A percentile compares a stretch with the other conserved stretches of the same genome.
These are phyloP conservation scores for Euphorbia celastroides DNA, from an alignment of 441 rosid species.

Conservation along the genomic window DNA sequence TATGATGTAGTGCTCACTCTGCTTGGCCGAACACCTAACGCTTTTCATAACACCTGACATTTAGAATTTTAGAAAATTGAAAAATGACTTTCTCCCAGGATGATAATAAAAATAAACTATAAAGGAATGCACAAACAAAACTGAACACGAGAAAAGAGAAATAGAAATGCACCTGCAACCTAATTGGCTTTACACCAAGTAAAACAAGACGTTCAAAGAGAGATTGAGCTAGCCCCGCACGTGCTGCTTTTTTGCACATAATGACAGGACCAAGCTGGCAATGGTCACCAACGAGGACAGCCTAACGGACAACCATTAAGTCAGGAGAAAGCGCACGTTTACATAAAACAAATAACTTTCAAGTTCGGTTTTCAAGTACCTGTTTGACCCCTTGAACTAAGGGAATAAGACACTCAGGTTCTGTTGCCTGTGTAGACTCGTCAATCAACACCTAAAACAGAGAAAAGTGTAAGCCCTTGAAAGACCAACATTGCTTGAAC, in stretches of 20 bases:
- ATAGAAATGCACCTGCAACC: slow-evolving; percentile 72
- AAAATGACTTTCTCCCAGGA: background rate
- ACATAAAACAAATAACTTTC: slow-evolving; percentile 1
- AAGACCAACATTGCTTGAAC: slow-evolving; percentile 9
- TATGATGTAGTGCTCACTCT: too few species aligned
- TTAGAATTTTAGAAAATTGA: background rate
- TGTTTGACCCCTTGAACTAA: slow-evolving; percentile 99
- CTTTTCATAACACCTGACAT: too few species aligned
- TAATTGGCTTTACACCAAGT: slow-evolving; percentile 97
- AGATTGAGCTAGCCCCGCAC: slow-evolving; percentile 98
- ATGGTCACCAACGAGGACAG: slow-evolving; percentile 98
- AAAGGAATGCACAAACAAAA: background rate
- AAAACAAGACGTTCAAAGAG: slow-evolving; percentile 95
- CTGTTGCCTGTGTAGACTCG: slow-evolving; percentile 99
- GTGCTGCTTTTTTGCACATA: slow-evolving; percentile 99
- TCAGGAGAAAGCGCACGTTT: slow-evolving; percentile 19
- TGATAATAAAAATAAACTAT: background rate
- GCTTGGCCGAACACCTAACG: too few species aligned
- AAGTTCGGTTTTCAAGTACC: slow-evolving; percentile 37
- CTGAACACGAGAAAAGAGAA: background rate
- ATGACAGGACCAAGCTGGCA: slow-evolving; percentile 99
- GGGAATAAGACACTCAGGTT: slow-evolving; percentile 99
- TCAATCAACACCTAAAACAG: slow-evolving; percentile 86
- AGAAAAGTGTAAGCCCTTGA: slow-evolving; percentile 24
- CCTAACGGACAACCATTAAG: slow-evolving; percentile 37